Evolutionary conservation across 306 rosid genomes (phyloP), one percentile per base, ranked within the genome.

Genomic region (Fragaria iinumae): DNA sequence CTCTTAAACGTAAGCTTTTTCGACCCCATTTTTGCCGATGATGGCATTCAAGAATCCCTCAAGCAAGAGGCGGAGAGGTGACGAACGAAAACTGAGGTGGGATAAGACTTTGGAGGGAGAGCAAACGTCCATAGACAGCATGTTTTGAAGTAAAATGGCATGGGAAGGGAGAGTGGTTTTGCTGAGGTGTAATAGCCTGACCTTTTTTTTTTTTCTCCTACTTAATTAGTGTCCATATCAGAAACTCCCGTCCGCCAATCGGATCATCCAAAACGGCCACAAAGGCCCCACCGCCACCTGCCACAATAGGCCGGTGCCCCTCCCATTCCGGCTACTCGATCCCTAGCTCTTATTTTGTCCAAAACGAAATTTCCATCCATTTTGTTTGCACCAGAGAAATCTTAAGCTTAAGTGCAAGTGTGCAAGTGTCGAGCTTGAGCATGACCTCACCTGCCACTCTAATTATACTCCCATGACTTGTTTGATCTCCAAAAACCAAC

Each of bases 71-170:
- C 10, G 69, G 47, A 18, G 69, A 8, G 32, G 75, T 43, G 74
- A 56, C 49, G 84, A 76, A 56, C 49, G 84, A 76, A 29, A 27
- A 56, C 72, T 77, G 82, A 86, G 83, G 74, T 66, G 62, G 59
- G 63, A 79, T 38, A 43, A 65, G 20, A 63, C 55, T 50, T 80
- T 48, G 75, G 75, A 72, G 68, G 79, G 78, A 77, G n/a, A 23
- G 66, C 55, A 14, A 53, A 57, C 73, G 18, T 57, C 76, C 29
- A 53, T 74, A 55, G 73, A 20, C 68, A 39, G 34, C 79, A 27
- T 44, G 65, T 71, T 50, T 79, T 87, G 80, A 72, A 11, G 80
- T 52, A 50, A 64, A 74, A 70, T 59, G 88, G 36, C 36, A 3
- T 32, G 72, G 83, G 7, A 50, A n/a, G 75, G 17, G 48, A 81